phyloP scores from a whole-genome alignment of 192 early-diverging fungal species.

The Coemansia sp. region DNA sequence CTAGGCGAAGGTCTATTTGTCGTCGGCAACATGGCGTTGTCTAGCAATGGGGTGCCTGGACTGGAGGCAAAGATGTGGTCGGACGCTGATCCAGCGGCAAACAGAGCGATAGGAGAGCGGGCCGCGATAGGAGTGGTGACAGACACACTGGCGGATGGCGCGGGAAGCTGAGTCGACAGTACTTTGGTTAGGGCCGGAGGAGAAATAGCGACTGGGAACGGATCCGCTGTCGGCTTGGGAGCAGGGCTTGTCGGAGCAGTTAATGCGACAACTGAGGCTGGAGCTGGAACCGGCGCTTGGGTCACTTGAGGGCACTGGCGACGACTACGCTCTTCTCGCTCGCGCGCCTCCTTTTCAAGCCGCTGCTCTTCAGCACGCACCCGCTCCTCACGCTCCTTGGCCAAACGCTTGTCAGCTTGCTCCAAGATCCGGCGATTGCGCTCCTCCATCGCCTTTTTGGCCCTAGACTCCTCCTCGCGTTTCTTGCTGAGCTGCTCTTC shows the following conservation, averaged over 20 bases:
- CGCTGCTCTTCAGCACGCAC: slow-evolving; percentile 27
- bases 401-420: slow-evolving; percentile 49
- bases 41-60: slow-evolving; percentile 21
- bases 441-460: slow-evolving; percentile 43
- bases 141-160: neutral
- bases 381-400: slow-evolving; percentile 28
- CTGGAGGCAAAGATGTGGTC: neutral
- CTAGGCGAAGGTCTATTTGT: slow-evolving; percentile 14
- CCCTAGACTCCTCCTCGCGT: slow-evolving; percentile 33
- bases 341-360: slow-evolving; percentile 13
- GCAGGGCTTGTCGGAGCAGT: neutral
- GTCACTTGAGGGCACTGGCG: neutral
- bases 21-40: slow-evolving; percentile 27
- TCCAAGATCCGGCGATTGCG: slow-evolving; percentile 51
- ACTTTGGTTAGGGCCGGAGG: neutral
- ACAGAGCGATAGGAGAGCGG: neutral
- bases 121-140: neutral
- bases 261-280: neutral
- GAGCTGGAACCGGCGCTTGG: neutral
- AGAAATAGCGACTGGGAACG: neutral
- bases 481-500: slow-evolving; percentile 32
- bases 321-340: slow-evolving; percentile 10
- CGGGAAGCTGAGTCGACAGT: neutral
- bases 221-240: neutral
- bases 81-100: neutral